Evolutionary conservation across 2,329 filamentous ascomycete species (phyloP), one percentile per base, ranked within the genome.

Genomic region (Graphilbum ipis-grandicollis): DNA sequence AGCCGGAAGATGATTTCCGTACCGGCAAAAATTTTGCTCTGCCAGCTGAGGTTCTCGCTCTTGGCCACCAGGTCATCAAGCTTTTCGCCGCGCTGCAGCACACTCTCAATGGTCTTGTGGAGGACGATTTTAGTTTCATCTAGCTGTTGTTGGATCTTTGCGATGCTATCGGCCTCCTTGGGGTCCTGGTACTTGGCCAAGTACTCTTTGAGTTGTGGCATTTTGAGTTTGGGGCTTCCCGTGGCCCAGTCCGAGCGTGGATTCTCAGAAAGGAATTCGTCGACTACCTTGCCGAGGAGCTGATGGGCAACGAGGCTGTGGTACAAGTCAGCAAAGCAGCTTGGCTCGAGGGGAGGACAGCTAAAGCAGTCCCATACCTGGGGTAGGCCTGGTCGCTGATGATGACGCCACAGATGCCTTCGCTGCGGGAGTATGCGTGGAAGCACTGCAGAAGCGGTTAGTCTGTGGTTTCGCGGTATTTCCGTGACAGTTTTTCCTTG

Each of bases 21-120:
- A 44, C 79, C 84, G 58, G 96, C 96, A 57, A 98, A 98, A 79
- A 92, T 88, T 70, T 93, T 96, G 63, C 84, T 93, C 66, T 90
- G 81, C 35, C 75, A 72, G 58, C 83, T 93, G 51, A 98, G 59
- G 12, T 78, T 83, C 49, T 93, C 84, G 51, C 83, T 93, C 73
- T 96, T 96, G 45, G 78, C 77, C 33, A 96, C 88, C 48, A 98
- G 60, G 49, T 80, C 82, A 53, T 96, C 88, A 47, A 98, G 84
- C 70, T 94, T 96, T 72, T 96, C 86, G 31, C 86, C 90, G 43
- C 90, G 72, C 65, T 94, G 79, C 51, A 94, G 58, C 36, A 68
- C 76, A 50, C 74, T 81, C 63, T 93, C 80, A 50, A 93, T 94
- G 32, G 90, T 94, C 71, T 96, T 93, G 63, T 96, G 85, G 49